These are phyloP conservation scores for Omphalea diandra DNA, from an alignment of 441 rosid species.

Conservation along the genomic window DNA sequence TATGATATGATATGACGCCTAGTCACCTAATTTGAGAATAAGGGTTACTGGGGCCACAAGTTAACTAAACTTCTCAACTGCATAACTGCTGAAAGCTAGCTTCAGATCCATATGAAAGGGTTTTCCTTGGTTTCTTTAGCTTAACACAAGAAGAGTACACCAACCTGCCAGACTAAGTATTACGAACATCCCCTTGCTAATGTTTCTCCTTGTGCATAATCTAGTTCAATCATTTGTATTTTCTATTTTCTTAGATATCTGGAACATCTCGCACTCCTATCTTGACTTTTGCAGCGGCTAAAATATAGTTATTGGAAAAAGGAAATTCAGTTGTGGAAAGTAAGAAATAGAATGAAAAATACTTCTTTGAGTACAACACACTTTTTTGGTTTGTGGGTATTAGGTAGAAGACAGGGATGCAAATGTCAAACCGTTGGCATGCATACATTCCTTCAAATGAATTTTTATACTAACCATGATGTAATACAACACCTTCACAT, in stretches of 20 bases:
- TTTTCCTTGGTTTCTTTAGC: constrained; percentile 37
- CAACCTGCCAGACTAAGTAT: constrained; percentile 36
- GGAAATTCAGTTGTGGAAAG: constrained; percentile 21
- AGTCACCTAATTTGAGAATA: constrained; percentile 26
- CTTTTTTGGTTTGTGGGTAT: constrained; percentile 34
- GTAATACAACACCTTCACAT: constrained; percentile 45
- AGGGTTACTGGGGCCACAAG: constrained; percentile 39
- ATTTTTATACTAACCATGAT: constrained; percentile 44
- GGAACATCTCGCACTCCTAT: constrained; percentile 4
- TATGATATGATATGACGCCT: constrained; percentile 19
- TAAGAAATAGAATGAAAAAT: constrained; percentile 14
- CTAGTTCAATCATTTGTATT: constrained; percentile 16
- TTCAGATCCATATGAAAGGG: constrained; percentile 30
- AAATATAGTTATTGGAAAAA: constrained; percentile 12
- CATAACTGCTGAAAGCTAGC: constrained; percentile 35
- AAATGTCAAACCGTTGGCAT: constrained; percentile 35
- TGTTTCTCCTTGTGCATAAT: constrained; percentile 16
- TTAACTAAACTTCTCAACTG: constrained; percentile 39
- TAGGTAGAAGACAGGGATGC: constrained; percentile 48
- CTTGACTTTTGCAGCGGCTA: constrained; percentile 20
- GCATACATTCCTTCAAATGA: constrained; percentile 41
- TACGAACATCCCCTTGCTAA: constrained; percentile 11
- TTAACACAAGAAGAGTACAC: constrained; percentile 33
- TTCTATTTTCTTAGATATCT: constrained; percentile 7
- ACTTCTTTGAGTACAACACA: constrained; percentile 43